Evolutionary conservation across 2,329 filamentous ascomycete genomes (phyloP).

Genomic region (Nannizziopsis arthrosporioides): DNA sequence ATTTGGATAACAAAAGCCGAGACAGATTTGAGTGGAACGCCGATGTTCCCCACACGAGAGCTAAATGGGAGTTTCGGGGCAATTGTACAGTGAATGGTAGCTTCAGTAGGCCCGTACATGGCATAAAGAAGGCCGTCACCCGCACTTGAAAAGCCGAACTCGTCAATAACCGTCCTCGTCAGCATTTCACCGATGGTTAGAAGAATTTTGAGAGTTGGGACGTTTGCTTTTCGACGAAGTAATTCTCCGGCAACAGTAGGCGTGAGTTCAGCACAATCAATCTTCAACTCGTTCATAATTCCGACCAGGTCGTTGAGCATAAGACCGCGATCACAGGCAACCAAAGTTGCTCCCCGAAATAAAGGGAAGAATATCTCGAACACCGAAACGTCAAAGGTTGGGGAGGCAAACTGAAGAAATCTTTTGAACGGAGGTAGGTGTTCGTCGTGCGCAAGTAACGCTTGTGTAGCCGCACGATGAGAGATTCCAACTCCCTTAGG

Average conservation of each 20-base stretch:
- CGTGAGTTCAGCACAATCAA: constrained; percentile 81
- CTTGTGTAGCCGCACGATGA: constrained; percentile 69
- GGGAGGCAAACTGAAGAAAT: constrained; percentile 83
- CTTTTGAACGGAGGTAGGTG: constrained; percentile 65
- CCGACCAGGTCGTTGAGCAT: constrained; percentile 65
- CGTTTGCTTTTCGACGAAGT: constrained; percentile 53
- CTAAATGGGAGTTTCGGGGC: constrained; percentile 49
- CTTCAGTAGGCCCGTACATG: constrained; percentile 92
- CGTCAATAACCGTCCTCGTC: constrained; percentile 59
- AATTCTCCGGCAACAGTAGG: constrained; percentile 76
- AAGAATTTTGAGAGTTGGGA: constrained; percentile 57
- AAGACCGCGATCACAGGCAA: constrained; percentile 55
- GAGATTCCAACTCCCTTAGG: constrained; percentile 81
- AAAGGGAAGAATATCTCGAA: constrained; percentile 92
- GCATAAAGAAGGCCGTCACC: constrained; percentile 62
- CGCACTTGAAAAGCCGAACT: constrained; percentile 55
- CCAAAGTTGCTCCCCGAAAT: constrained; percentile 59
- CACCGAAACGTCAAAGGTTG: constrained; percentile 87
- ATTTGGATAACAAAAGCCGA: constrained; percentile 60
- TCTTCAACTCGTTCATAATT: constrained; percentile 50
- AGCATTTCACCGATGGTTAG: constrained; percentile 92
- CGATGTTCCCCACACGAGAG: constrained; percentile 58
- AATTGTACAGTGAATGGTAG: constrained; percentile 78
- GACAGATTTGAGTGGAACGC: constrained; percentile 66
- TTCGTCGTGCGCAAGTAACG: constrained; percentile 65